Evolutionary conservation across 164 flowering plant genomes (phyloP).

Genomic region (Magnolia sinica): DNA sequence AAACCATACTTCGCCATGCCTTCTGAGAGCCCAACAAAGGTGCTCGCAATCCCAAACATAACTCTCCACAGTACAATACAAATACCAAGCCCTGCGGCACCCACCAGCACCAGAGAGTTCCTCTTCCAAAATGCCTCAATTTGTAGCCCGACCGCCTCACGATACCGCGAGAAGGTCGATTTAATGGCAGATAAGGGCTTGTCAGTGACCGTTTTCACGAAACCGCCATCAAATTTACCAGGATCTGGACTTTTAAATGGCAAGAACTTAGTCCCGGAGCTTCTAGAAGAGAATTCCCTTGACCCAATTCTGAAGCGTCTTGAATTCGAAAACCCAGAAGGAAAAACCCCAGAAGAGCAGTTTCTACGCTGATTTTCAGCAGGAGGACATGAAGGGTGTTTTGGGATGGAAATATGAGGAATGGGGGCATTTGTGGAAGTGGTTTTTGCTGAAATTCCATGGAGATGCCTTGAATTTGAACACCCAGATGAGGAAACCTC

Average conservation of each 20-base stretch:
- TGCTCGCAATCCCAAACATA: conserved; percentile 80
- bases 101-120: conserved; percentile 59
- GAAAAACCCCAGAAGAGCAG: conserved; percentile 5
- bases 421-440: conserved; percentile 3
- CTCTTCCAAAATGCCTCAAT: conserved; percentile 81
- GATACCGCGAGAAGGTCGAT: conserved; percentile 46
- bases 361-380: conserved; percentile 1
- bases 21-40: conserved; percentile 81
- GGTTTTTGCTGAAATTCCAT: conserved; percentile 1
- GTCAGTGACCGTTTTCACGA: conserved; percentile 34
- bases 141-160: conserved; percentile 71
- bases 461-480: not conserved
- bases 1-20: conserved; percentile 99
- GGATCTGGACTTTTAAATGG: conserved; percentile 24
- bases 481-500: too few species aligned
- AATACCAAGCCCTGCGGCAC: conserved; percentile 52
- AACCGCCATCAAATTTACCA: conserved; percentile 24
- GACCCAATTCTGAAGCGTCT: not conserved
- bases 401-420: conserved; percentile 1
- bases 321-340: conserved; percentile 7
- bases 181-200: conserved; percentile 42
- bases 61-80: conserved; percentile 77
- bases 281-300: conserved; percentile 10
- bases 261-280: conserved; percentile 28
- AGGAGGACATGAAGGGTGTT: not conserved